Evolutionary conservation across 306 rosid genomes (phyloP), one percentile per base, ranked within the genome.

Genomic region (Vigna angularis): DNA sequence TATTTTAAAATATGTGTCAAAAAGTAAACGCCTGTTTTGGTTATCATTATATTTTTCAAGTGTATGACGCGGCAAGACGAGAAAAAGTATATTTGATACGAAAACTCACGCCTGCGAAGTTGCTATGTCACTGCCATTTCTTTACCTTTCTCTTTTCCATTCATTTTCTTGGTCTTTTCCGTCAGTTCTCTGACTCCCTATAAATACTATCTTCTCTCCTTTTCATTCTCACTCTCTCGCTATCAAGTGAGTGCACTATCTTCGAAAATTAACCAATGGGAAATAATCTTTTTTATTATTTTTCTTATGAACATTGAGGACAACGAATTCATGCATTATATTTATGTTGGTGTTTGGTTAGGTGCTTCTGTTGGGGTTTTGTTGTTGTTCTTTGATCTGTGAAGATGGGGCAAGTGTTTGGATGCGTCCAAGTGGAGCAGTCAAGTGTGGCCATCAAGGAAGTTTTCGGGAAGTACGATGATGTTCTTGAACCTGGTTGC

Each of bases 401-500:
- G 38, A 66, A 50, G 58, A 81, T 83, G 86, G 86, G 86, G 6
- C 76, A 56, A 50, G 80, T 44, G 49, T 22, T 77, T 2, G 86
- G 98, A 74, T 89, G 87, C 56, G 70, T 86, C 7, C 90, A 88
- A 91, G 98, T 93, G 52, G 90, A 79, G 32, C 93, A 93, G 74
- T 86, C 98, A 26, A 84, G 57, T 1, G 90, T 93, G 40, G 98
- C 90, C 58, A 75, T 93, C 70, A 91, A 70, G 83, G 96, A 93
- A 69, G 68, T 22, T 66, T 93, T 93, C 44, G 98, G 96, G 2
- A 93, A 78, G 82, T 93, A 49, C 70, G 91, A 90, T 48, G 86
- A 82, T 30, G 94, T 93, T 65, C 89, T 93, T 75, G 87, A 93
- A 48, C 98, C 96, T 32, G 98, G 98, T 69, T 93, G 94, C 79